Conservation (phyloP, 2,329 filamentous ascomycete genomes). For the Beauveria australis region DNA sequence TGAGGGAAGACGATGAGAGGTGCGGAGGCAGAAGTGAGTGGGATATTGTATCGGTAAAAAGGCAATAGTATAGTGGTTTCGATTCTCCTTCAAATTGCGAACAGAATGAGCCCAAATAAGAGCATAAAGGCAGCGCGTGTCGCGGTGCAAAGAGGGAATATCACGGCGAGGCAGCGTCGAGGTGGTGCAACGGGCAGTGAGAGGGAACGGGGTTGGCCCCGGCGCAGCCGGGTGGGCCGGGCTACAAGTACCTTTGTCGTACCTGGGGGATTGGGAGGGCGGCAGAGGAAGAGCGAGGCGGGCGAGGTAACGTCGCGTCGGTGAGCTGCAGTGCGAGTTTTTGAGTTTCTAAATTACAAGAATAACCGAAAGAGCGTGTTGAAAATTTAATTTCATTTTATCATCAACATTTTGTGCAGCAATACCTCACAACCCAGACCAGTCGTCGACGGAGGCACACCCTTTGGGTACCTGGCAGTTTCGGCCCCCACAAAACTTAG, state of each 20-base stretch:
- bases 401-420: neutral
- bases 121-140: slow-evolving; percentile 25
- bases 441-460: neutral
- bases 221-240: slow-evolving; percentile 8
- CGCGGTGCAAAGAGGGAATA: neutral
- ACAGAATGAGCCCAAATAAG: slow-evolving; percentile 60
- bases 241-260: neutral
- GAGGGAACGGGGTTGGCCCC: slow-evolving; percentile 6
- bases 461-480: neutral
- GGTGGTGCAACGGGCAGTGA: slow-evolving; percentile 4
- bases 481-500: slow-evolving; percentile 6
- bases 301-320: neutral
- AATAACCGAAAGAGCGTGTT: fast-evolving
- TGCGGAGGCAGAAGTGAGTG: too few relatives aligned
- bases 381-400: neutral
- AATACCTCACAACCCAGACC: neutral
- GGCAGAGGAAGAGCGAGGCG: neutral
- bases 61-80: too few relatives aligned
- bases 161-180: neutral
- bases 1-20: neutral
- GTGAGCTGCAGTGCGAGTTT: neutral
- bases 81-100: slow-evolving; percentile 36
- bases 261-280: neutral
- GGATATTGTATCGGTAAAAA: neutral
- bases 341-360: neutral